These are phyloP conservation scores for Rosa lucieae DNA, from an alignment of 306 rosid species.

Conservation along the genomic window DNA sequence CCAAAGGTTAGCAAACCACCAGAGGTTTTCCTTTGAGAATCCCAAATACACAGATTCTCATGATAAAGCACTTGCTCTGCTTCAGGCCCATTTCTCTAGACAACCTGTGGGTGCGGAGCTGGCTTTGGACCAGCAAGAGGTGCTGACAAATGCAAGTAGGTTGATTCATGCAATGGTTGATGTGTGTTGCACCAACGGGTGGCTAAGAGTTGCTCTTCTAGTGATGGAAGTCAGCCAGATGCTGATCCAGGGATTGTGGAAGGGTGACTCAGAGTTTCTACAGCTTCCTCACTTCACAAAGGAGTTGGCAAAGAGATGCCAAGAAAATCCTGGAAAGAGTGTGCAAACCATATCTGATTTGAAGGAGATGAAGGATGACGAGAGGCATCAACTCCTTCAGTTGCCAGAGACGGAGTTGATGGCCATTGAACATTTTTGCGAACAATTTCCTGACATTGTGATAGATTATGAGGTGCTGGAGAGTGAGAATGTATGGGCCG, in stretches of 20 bases:
- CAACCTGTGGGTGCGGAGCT: slow-evolving; percentile 71
- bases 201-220: slow-evolving; percentile 80
- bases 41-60: slow-evolving; percentile 84
- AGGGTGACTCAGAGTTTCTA: slow-evolving; percentile 80
- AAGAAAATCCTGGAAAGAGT: slow-evolving; percentile 68
- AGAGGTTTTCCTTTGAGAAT: slow-evolving; percentile 86
- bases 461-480: slow-evolving; percentile 67
- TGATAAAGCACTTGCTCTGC: slow-evolving; percentile 76
- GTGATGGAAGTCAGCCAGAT: slow-evolving; percentile 94
- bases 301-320: slow-evolving; percentile 82
- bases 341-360: slow-evolving; percentile 81
- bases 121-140: slow-evolving; percentile 78
- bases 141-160: slow-evolving; percentile 72
- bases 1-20: slow-evolving; percentile 81
- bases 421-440: slow-evolving; percentile 76
- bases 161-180: slow-evolving; percentile 94
- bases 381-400: slow-evolving; percentile 56
- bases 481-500: slow-evolving; percentile 49
- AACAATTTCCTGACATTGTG: slow-evolving; percentile 82
- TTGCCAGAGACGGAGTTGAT: slow-evolving; percentile 71
- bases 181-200: slow-evolving; percentile 85
- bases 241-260: slow-evolving; percentile 95
- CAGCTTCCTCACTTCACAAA: slow-evolving; percentile 92
- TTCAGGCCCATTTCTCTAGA: slow-evolving; percentile 93
- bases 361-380: slow-evolving; percentile 82